Percentiles rank a stretch among this genome's conserved stretches.
These are phyloP conservation scores for Fusarium musae DNA, from an alignment of 2,329 filamentous ascomycete species.

Conservation along the genomic window DNA sequence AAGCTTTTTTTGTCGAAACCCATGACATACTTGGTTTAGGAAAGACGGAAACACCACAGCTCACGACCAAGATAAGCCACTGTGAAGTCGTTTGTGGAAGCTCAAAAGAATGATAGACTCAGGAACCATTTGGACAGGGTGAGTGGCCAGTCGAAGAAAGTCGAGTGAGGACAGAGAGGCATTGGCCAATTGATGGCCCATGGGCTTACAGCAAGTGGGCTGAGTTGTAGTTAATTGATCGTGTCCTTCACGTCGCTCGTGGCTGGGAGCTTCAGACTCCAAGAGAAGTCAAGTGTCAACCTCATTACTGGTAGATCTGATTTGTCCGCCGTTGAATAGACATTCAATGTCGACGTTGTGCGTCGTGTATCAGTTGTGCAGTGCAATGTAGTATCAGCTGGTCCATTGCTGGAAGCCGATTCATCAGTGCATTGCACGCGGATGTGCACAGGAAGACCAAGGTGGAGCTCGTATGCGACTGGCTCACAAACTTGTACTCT, in stretches of 20 bases:
- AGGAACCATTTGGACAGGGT: not conserved
- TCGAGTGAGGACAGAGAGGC: constrained; percentile 24
- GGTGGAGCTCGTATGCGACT: constrained; percentile 9
- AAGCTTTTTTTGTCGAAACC: not conserved
- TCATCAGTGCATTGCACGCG: constrained; percentile 13
- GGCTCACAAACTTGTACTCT: not conserved
- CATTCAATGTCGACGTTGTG: constrained; percentile 13
- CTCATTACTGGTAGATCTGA: constrained; percentile 21
- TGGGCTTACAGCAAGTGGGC: constrained; percentile 33
- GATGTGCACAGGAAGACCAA: constrained; percentile 10
- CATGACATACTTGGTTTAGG: not conserved
- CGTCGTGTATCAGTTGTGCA: constrained; percentile 25
- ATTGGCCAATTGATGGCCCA: constrained; percentile 38
- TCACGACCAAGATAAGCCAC: constrained; percentile 1
- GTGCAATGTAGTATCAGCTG: constrained; percentile 4
- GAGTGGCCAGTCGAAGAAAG: constrained; percentile 19
- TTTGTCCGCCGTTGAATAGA: not conserved
- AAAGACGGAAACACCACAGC: constrained; percentile 3
- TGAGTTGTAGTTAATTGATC: constrained; percentile 34
- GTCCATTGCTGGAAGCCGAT: not conserved
- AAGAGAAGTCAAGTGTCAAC: constrained; percentile 34
- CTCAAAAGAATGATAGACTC: constrained; percentile 14
- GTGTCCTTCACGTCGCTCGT: constrained; percentile 20
- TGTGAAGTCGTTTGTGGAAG: constrained; percentile 18
- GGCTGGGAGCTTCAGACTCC: constrained; percentile 35